Evolutionary conservation across 352 stramenopile genomes (phyloP).

Genomic region (Pythium vanterpoolii): DNA sequence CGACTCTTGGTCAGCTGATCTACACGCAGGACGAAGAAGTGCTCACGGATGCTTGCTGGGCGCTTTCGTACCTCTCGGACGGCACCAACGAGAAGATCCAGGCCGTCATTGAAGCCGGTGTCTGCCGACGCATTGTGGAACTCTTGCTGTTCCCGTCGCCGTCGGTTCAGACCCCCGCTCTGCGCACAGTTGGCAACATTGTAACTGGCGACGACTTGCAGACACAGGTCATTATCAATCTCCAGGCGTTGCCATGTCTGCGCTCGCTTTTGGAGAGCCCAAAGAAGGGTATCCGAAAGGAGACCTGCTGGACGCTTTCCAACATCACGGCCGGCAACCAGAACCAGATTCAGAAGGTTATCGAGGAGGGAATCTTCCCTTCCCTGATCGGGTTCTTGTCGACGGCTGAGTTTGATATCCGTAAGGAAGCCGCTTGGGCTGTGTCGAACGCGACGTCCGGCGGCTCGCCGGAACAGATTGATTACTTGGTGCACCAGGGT

Average conservation of each 20-base stretch:
- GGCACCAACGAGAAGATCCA: slow-evolving; percentile 97
- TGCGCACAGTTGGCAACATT: slow-evolving; percentile 98
- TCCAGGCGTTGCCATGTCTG: slow-evolving; percentile 45
- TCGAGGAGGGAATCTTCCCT: slow-evolving; percentile 74
- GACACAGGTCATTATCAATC: slow-evolving; percentile 67
- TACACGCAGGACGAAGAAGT: slow-evolving; percentile 97
- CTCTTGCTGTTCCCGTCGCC: slow-evolving; percentile 91
- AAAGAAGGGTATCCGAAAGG: slow-evolving; percentile 81
- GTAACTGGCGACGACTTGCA: slow-evolving; percentile 93
- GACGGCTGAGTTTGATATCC: slow-evolving; percentile 69
- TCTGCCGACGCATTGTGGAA: slow-evolving; percentile 94
- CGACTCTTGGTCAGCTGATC: slow-evolving; percentile 95
- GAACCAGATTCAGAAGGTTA: slow-evolving; percentile 74
- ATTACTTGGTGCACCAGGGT: slow-evolving; percentile 96
- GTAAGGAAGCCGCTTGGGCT: slow-evolving; percentile 84
- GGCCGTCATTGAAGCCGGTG: slow-evolving; percentile 95
- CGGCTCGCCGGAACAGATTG: slow-evolving; percentile 91
- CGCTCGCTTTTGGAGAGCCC: slow-evolving; percentile 64
- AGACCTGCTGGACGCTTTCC: slow-evolving; percentile 81
- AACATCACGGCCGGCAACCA: slow-evolving; percentile 76
- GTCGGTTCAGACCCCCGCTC: slow-evolving; percentile 94
- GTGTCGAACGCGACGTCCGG: slow-evolving; percentile 77
- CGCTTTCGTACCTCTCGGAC: slow-evolving; percentile 97
- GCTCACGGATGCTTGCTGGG: slow-evolving; percentile 99
- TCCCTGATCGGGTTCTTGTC: slow-evolving; percentile 55